Base-by-base conservation (phyloP, 2,329 filamentous ascomycete species). In the Aspergillus sp. region DNA sequence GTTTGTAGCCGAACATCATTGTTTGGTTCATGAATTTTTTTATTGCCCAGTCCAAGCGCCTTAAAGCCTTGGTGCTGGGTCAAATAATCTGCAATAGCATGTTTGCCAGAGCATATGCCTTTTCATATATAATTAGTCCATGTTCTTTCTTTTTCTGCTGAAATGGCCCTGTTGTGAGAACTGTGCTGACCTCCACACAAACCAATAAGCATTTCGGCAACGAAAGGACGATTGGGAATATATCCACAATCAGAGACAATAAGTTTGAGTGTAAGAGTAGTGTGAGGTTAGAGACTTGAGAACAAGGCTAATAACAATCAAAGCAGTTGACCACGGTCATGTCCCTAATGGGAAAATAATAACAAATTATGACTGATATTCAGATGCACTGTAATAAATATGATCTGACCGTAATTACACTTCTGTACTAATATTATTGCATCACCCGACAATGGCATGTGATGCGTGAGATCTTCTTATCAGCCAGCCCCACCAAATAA, bases 71-170 rank as follows among this genome's bases (percentile, higher is more conserved):
- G 86, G 54, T 90, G 80, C 53, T 89, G 79, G 53, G 90, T 80
- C 6, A 98, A 80, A 65, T 94, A 96, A 46, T 87, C 80, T 48
- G 89, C 89, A 54, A 97, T 87, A 7, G 88, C 88, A 63, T 82
- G 83, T 73, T 96, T 97, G 60, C 93, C 93, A 42, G 91, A 83
- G 72, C 90, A 97, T 59, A 96, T 91, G 61, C 87, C 90, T 93
- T 61, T 36, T 19, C 19, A 10, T 28, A 28, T 44, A 60, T 48
- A 59, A 52, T 58, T 28, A 32, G 32, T 32, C 28, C 27, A 42
- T 19, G 27, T 42, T 42, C 35, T 28, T 7, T 39, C 36, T 28
- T 7, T 39, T 39, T 8, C 27, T 28, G 2, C 19, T 26, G 12
- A 27, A 8, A 39, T 4, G 9, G 7, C 5, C 5, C 36, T 39